A percentile compares a stretch with the other conserved stretches of the same genome.
Evolutionary conservation across 179 eudicot species (phyloP).

Genomic region (Carnegiea gigantea): DNA sequence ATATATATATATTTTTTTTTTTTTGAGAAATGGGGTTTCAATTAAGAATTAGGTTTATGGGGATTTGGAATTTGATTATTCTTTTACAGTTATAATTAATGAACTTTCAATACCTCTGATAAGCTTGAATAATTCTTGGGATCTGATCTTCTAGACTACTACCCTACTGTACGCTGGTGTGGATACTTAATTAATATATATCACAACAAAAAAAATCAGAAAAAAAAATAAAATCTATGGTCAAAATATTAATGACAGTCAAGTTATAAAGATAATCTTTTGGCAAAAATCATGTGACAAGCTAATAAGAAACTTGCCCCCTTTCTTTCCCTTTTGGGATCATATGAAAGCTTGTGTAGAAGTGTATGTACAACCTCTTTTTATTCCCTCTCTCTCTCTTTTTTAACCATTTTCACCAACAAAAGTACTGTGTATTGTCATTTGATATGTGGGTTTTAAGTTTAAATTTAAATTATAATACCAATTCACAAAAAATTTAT

Average conservation of each 20-base stretch:
- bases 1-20: no score
- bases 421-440: no score
- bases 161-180: not conserved
- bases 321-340: not conserved
- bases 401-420: no score
- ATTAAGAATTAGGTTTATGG: constrained; percentile 3
- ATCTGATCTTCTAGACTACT: constrained; percentile 9
- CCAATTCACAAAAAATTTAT: no score
- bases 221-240: not conserved
- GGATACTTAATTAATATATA: not conserved
- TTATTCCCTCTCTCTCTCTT: no score
- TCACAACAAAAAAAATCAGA: not conserved
- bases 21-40: not conserved
- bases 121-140: constrained; percentile 26
- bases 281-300: not conserved
- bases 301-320: not conserved
- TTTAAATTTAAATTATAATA: no score
- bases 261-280: not conserved
- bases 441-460: no score
- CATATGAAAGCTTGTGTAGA: not conserved
- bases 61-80: constrained; percentile 30
- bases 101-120: not conserved
- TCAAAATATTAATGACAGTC: not conserved
- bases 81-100: constrained; percentile 5
- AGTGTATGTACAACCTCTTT: no score